Base-by-base conservation (phyloP, 176 grass and related monocot genomes). In the Pharus latifolius region DNA sequence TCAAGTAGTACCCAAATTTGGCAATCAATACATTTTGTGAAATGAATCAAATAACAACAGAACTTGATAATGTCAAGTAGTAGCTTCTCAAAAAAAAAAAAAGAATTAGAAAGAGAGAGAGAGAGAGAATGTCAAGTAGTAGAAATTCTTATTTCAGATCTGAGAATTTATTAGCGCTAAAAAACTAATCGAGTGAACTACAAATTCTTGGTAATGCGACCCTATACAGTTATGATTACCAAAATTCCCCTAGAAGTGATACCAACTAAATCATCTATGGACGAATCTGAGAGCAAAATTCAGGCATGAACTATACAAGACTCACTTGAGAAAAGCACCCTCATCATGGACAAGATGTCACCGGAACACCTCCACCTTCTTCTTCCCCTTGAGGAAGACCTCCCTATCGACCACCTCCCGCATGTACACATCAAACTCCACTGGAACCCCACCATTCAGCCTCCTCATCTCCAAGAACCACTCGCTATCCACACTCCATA, bases 371-470 rank as follows among this genome's bases (percentile, higher is more conserved):
- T 77, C 60, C 18, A 63, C 32, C 72, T 59, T 82, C 38, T 80
- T 92, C 71, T 87, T 84, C 4, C 73, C 85, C 67, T 70, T 83
- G 25, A 86, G 63, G 74, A 92, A 91, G 49, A 96, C 82, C 72
- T 92, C 88, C 16, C 43, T 88, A 27, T 87, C 78, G 7, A 89
- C 88, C 23, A 78, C 63, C 42, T 63, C 75, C 10, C 64, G 84
- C 92, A 96, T 92, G 74, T 92, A 96, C 7, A 85, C 80, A 49
- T 96, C 88, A 41, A 96, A 92, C 56, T 92, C 80, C 63, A 96
- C 80, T 0, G 88, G 73, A 32, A 96, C 42, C 6, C 92, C 88
- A 14, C 79, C 87, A 51, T 92, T 96, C 65, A 96, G 67, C 43
- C 76, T 82, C 79, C 69, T 92, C 67, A 63, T 92, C 72, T 92